Evolutionary conservation across 2,329 filamentous ascomycete genomes (phyloP).

Genomic region (Cytospora schulzeri): DNA sequence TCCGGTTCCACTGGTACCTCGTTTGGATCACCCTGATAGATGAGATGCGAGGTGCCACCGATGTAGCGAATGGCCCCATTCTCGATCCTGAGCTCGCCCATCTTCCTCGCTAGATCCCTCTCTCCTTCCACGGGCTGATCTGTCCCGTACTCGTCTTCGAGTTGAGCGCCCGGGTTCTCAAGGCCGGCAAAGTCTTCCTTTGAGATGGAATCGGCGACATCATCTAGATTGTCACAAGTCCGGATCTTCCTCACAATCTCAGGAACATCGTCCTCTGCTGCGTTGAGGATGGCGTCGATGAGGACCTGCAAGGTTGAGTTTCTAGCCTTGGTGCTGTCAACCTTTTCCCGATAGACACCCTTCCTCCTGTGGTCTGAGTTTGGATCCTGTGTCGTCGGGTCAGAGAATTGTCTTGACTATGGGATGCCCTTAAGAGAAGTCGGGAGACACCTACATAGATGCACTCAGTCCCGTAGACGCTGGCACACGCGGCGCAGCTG

Average conservation of each 20-base stretch:
- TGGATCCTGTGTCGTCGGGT: conserved; percentile 58
- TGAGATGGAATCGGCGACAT: conserved; percentile 55
- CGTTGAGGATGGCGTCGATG: conserved; percentile 89
- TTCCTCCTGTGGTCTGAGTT: conserved; percentile 95
- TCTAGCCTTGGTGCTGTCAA: conserved; percentile 82
- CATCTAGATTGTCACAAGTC: conserved; percentile 72
- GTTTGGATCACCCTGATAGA: conserved; percentile 67
- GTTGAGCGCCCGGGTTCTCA: conserved; percentile 43
- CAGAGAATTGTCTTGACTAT: not conserved
- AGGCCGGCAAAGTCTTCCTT: conserved; percentile 44
- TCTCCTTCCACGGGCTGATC: conserved; percentile 60
- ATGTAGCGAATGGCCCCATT: conserved; percentile 89
- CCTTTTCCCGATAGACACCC: conserved; percentile 93
- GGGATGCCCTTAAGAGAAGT: not conserved
- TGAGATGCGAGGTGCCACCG: conserved; percentile 90
- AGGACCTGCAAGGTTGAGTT: conserved; percentile 90
- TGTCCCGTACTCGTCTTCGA: conserved; percentile 44
- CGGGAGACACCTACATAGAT: conserved; percentile 58
- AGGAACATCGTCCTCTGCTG: conserved; percentile 81
- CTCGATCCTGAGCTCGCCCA: conserved; percentile 86
- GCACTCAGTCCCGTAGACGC: conserved; percentile 88
- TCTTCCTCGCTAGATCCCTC: conserved; percentile 83
- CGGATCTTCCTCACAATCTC: conserved; percentile 84
- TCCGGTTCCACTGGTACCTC: conserved; percentile 45
- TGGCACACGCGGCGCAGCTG: conserved; percentile 92